phyloP scores from a whole-genome alignment of 305 asterid genomes.

The Fraxinus xanthoxyloides region DNA sequence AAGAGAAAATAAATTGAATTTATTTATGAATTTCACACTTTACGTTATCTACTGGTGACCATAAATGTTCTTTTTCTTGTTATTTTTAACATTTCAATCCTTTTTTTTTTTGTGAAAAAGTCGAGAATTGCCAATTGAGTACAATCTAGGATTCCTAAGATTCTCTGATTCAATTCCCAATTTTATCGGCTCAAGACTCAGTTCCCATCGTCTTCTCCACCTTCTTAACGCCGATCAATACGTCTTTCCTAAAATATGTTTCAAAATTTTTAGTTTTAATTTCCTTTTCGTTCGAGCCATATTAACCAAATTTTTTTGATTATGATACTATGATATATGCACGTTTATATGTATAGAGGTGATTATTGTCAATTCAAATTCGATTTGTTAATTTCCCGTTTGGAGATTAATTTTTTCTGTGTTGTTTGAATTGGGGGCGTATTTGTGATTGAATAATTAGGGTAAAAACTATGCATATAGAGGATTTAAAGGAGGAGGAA shows the following conservation, averaged over 20 bases:
- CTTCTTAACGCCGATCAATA: background rate
- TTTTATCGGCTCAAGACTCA: background rate
- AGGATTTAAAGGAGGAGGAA: conserved; percentile 28
- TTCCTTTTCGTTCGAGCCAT: background rate
- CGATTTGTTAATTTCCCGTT: background rate
- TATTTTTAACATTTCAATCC: background rate
- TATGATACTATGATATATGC: background rate
- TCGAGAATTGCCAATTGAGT: conserved; percentile 1
- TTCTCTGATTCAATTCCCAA: background rate
- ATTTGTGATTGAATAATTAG: background rate
- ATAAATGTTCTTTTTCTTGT: background rate
- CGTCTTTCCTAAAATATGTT: background rate
- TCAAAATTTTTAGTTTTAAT: conserved; percentile 1
- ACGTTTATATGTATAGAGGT: background rate
- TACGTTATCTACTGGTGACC: background rate
- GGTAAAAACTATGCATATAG: conserved; percentile 32
- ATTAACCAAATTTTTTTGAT: background rate
- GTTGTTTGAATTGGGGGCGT: background rate
- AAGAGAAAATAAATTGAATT: background rate
- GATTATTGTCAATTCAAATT: background rate
- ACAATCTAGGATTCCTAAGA: conserved; percentile 13
- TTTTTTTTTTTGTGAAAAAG: background rate
- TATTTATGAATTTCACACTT: background rate
- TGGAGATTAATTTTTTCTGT: background rate
- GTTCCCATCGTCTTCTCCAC: background rate